Evolutionary conservation across 495 filamentous ascomycete genomes (phyloP), one percentile per base, ranked within the genome.

Genomic region (Aspergillus leporis): DNA sequence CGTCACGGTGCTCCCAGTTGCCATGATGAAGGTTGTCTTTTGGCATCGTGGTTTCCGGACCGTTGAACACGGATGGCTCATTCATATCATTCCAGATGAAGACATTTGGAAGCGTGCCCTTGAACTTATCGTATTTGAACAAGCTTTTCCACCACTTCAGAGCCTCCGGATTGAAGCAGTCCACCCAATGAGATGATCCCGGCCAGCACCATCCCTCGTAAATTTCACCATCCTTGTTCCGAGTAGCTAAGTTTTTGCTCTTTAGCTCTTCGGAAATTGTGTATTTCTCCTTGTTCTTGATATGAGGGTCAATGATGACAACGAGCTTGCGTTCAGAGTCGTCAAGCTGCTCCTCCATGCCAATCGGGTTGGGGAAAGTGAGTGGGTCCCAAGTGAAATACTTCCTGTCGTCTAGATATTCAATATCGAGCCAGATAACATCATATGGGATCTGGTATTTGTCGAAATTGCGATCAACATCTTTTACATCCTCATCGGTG

Each of bases 71-170:
- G 0, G 94, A 97, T 0, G 94, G 94, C 75, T 98, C 94, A 66
- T 97, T 98, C 94, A 98, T 98, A 69, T 98, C 94, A 72, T 98
- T 98, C 94, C 94, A 98, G 68, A 98, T 87, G 77, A 91, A 97
- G 4, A 88, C 84, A 68, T 97, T 98, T 38, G 86, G 74, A 64
- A 87, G 80, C 4, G 91, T 87, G 49, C 90, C 91, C 69, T 90
- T 89, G 80, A 95, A 97, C 45, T 73, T 82, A 67, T 91, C 86
- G 66, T 92, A 97, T 61, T 89, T 88, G 81, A 95, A 97, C 8
- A 97, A 84, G 13, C 78, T 72, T 45, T 81, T 84, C 94, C 94
- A 98, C 95, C 95, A 98, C 50, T 86, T 83, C 50, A 85, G 82
- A 25, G 91, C 89, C 3, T 85, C 87, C 23, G 93, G 92, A 65